Evolutionary conservation across 2,329 filamentous ascomycete species (phyloP).

Genomic region (Sporothrix inflata): DNA sequence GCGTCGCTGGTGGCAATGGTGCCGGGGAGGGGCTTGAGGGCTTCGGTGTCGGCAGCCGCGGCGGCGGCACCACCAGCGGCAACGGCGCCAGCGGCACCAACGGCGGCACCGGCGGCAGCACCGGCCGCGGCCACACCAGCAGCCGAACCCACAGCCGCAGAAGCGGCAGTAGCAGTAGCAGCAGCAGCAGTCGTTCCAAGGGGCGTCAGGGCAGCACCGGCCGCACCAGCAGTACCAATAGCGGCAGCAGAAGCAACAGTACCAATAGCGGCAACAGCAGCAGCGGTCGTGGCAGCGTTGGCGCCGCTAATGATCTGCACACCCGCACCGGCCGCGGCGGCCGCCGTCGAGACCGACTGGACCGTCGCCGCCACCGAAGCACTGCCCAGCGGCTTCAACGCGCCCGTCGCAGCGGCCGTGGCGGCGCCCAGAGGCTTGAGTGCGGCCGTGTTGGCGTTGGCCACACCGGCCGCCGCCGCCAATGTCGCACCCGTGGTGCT

Average conservation of each 20-base stretch:
- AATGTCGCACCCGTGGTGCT: background rate
- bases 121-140: background rate
- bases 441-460: slow-evolving; percentile 21
- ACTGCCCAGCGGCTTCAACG: slow-evolving; percentile 31
- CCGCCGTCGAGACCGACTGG: background rate
- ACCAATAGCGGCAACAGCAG: background rate
- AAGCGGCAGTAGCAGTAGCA: background rate
- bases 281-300: background rate
- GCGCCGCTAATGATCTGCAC: background rate
- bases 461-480: slow-evolving; percentile 18
- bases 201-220: background rate
- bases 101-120: background rate
- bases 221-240: background rate
- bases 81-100: background rate
- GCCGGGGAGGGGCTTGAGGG: slow-evolving; percentile 28
- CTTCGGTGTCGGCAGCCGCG: background rate
- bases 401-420: background rate
- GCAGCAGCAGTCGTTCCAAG: background rate
- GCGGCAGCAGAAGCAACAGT: background rate
- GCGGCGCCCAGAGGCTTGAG: slow-evolving; percentile 22
- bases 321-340: background rate
- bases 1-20: slow-evolving; percentile 22
- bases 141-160: background rate
- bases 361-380: background rate
- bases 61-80: slow-evolving; percentile 6